Evolutionary conservation across 129 eudicot species (phyloP).

Genomic region (Deinandra increscens): DNA sequence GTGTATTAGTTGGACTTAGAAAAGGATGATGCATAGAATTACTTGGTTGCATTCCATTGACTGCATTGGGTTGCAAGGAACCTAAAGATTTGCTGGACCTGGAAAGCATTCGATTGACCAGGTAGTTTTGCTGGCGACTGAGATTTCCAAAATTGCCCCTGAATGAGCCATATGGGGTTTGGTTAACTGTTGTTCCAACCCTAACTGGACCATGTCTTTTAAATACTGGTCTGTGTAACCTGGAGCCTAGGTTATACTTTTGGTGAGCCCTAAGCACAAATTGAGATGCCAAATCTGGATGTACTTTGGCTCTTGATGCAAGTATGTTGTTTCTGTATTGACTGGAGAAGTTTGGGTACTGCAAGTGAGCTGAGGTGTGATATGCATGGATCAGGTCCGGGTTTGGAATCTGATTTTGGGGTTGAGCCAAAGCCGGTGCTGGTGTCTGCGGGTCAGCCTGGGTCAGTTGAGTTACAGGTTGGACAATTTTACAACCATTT

Average conservation of each 20-base stretch:
- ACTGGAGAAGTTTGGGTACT: constrained; percentile 15
- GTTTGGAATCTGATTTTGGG: constrained; percentile 25
- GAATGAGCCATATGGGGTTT: background rate
- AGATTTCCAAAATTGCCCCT: constrained; percentile 25
- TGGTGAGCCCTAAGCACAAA: constrained; percentile 21
- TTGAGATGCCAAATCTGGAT: constrained; percentile 33
- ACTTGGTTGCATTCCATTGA: background rate
- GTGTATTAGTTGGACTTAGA: constrained; percentile 13
- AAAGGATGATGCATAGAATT: constrained; percentile 21
- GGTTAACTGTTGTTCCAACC: constrained; percentile 23
- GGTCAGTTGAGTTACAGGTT: constrained; percentile 5
- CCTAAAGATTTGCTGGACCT: constrained; percentile 17
- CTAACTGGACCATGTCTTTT: constrained; percentile 34
- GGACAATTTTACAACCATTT: constrained; percentile 27
- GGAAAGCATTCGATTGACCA: constrained; percentile 12
- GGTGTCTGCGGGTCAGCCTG: constrained; percentile 13
- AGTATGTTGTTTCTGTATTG: constrained; percentile 37
- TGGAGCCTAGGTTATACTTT: constrained; percentile 21
- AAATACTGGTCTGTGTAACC: constrained; percentile 25
- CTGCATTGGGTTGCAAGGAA: constrained; percentile 29
- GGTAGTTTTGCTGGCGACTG: constrained; percentile 15
- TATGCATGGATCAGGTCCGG: constrained; percentile 28
- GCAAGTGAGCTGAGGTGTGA: constrained; percentile 24
- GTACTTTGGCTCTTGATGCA: constrained; percentile 41
- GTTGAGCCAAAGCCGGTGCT: constrained; percentile 20